These are phyloP conservation scores for Sicyos edulis DNA, from an alignment of 306 rosid genomes.

Conservation along the genomic window DNA sequence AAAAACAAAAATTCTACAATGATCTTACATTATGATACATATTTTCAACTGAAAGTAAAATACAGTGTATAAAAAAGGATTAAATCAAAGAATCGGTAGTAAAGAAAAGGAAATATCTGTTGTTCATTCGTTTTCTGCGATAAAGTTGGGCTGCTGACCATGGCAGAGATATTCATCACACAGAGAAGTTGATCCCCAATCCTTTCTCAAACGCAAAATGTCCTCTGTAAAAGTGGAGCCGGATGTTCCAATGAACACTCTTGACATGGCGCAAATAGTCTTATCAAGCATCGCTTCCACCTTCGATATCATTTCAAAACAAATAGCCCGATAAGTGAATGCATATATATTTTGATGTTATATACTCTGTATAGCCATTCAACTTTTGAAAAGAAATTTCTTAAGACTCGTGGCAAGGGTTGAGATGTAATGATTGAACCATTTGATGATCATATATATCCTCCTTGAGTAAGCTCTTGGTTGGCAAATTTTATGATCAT, in stretches of 20 bases:
- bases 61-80: background rate
- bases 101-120: background rate
- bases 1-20: background rate
- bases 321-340: too few species aligned
- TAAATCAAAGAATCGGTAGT: background rate
- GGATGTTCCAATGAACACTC: conserved; percentile 86
- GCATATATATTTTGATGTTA: too few species aligned
- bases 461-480: background rate
- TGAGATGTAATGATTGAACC: too few species aligned
- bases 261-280: conserved; percentile 85
- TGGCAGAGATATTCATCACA: conserved; percentile 93
- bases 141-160: conserved; percentile 72
- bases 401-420: too few species aligned
- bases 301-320: conserved; percentile 26
- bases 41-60: background rate
- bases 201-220: conserved; percentile 81
- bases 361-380: too few species aligned
- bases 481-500: too few species aligned
- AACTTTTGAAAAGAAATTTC: too few species aligned
- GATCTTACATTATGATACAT: background rate
- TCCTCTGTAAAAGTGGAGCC: conserved; percentile 97
- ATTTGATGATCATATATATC: background rate
- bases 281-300: conserved; percentile 98
- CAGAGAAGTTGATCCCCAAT: conserved; percentile 73
- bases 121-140: conserved; percentile 69